Evolutionary conservation across 2,329 filamentous ascomycete species (phyloP).

Genomic region (Hirsutella minnesotensis): DNA sequence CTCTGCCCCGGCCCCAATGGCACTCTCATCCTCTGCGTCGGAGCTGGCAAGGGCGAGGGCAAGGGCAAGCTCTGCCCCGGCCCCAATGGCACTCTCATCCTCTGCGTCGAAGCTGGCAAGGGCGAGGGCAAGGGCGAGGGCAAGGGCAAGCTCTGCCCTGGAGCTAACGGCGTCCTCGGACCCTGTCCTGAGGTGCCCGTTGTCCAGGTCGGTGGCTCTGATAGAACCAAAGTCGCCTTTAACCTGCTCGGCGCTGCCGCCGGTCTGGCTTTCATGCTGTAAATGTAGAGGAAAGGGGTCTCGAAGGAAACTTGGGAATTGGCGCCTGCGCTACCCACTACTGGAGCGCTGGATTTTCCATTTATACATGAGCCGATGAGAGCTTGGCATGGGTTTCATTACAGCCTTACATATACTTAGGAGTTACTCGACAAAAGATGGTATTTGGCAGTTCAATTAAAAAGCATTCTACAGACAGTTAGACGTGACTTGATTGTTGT

Average conservation of each 20-base stretch:
- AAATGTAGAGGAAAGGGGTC: constrained; percentile 2
- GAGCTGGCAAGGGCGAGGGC: neutral
- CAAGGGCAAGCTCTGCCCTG: constrained; percentile 1
- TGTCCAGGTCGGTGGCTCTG: constrained; percentile 9
- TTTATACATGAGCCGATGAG: neutral
- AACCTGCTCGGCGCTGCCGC: constrained; percentile 12
- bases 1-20: neutral
- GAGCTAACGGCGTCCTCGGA: neutral
- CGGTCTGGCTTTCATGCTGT: constrained; percentile 12
- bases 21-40: neutral
- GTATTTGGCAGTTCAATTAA: neutral
- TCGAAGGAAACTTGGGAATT: neutral
- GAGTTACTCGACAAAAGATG: neutral
- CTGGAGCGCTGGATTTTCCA: neutral
- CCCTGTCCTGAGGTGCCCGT: neutral
- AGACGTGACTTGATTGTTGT: too few relatives aligned
- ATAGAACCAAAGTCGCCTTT: constrained; percentile 7
- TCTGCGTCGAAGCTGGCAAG: neutral
- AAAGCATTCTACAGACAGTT: too few relatives aligned
- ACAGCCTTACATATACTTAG: neutral
- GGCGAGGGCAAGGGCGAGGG: constrained; percentile 1
- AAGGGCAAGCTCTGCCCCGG: neutral
- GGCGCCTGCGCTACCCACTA: neutral
- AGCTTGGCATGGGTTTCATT: neutral
- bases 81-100: neutral